phyloP scores from a whole-genome alignment of 345 rosid species.

The Abelmoschus esculentus region DNA sequence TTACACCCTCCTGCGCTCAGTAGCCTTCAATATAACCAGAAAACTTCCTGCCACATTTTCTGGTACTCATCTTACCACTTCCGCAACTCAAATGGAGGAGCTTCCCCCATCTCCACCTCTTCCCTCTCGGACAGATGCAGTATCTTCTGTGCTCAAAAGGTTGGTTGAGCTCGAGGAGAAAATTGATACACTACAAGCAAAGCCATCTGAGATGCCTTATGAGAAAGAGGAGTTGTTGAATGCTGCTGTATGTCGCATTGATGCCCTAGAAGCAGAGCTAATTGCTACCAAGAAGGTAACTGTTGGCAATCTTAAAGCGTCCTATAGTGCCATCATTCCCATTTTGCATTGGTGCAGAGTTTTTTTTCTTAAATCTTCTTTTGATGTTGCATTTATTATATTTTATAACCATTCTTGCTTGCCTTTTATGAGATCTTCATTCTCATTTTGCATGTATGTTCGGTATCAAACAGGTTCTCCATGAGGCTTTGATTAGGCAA shows the following conservation, averaged over 20 bases:
- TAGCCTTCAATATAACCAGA: conserved; percentile 35
- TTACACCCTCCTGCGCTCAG: conserved; percentile 42
- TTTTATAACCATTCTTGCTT: not conserved
- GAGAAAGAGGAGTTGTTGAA: conserved; percentile 93
- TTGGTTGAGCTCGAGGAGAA: conserved; percentile 84
- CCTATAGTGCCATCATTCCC: not conserved
- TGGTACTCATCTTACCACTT: conserved; percentile 27
- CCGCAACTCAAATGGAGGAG: conserved; percentile 34
- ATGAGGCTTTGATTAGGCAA: conserved; percentile 91
- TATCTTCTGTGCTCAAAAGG: conserved; percentile 68
- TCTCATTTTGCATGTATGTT: not conserved
- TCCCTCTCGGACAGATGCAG: conserved; percentile 46
- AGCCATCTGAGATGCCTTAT: conserved; percentile 90
- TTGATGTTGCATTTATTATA: not conserved
- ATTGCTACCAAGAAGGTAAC: conserved; percentile 95
- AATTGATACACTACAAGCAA: conserved; percentile 67
- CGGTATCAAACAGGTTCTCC: conserved; percentile 52
- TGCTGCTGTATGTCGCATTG: conserved; percentile 97
- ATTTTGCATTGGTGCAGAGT: not conserved
- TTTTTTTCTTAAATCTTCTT: not conserved
- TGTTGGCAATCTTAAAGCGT: not conserved
- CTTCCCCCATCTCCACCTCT: conserved; percentile 52
- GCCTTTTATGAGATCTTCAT: not conserved
- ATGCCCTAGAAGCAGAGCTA: conserved; percentile 98
- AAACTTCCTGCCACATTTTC: conserved; percentile 34